Evolutionary conservation across 345 rosid species (phyloP).

Genomic region (Camelina hispida): DNA sequence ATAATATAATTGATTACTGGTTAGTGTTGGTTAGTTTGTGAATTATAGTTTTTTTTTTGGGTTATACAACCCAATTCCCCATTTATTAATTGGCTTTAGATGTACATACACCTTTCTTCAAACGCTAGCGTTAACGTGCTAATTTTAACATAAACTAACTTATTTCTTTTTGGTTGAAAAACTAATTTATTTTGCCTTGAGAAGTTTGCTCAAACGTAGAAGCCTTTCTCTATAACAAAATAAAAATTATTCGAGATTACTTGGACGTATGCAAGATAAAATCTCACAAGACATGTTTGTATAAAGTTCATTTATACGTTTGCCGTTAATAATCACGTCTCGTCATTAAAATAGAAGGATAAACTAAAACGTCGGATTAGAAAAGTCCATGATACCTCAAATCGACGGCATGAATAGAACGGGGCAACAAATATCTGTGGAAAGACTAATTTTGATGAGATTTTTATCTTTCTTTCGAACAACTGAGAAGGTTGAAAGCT

Average conservation of each 20-base stretch:
- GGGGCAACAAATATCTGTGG: not conserved
- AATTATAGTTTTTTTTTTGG: too few relatives aligned
- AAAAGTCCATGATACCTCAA: not conserved
- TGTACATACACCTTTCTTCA: not conserved
- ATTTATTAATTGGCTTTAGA: not conserved
- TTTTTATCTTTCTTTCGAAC: constrained; percentile 2
- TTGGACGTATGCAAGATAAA: too few relatives aligned
- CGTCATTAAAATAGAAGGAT: not conserved
- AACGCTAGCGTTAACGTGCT: constrained; percentile 6
- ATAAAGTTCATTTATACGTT: not conserved
- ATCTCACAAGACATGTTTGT: not conserved
- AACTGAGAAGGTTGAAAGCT: constrained; percentile 15
- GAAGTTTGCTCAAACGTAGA: not conserved
- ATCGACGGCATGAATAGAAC: not conserved
- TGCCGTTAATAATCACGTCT: not conserved
- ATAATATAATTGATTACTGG: too few relatives aligned
- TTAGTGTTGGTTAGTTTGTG: too few relatives aligned
- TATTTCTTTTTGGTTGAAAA: too few relatives aligned
- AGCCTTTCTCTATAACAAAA: not conserved
- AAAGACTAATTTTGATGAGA: not conserved
- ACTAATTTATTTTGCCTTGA: not conserved
- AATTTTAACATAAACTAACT: not conserved
- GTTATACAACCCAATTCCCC: too few relatives aligned
- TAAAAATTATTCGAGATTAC: not conserved
- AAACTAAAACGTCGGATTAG: not conserved